Conservation (phyloP, 179 eudicot genomes). For the Nepenthes alata region DNA sequence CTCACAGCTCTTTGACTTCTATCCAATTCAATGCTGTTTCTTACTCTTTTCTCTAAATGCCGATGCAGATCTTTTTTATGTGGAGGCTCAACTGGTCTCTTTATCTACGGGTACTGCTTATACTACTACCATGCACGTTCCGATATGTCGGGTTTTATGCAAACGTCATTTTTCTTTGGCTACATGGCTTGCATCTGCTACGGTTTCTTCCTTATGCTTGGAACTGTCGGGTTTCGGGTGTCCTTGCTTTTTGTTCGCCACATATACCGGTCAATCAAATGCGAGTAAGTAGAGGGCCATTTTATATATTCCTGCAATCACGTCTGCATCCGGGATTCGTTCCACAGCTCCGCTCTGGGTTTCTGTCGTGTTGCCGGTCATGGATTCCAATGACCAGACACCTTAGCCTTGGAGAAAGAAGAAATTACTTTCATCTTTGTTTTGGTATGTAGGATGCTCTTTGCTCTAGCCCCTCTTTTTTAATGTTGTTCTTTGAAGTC, state of each 20-base stretch:
- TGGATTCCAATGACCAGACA: no score
- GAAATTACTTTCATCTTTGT: no score
- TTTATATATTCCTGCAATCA: no score
- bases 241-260: slow-evolving; percentile 1
- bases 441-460: no score
- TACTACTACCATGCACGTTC: slow-evolving; percentile 3
- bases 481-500: no score
- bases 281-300: background rate
- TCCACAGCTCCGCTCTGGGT: no score
- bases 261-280: slow-evolving; percentile 1
- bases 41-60: background rate
- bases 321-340: no score
- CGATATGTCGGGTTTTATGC: background rate
- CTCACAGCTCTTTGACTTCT: no score
- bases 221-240: background rate
- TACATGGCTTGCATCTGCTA: slow-evolving; percentile 4
- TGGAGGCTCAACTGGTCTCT: slow-evolving; percentile 2
- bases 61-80: background rate
- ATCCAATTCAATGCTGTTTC: no score
- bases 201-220: slow-evolving; percentile 3
- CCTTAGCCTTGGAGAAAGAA: no score
- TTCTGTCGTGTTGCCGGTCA: no score
- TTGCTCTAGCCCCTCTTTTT: no score
- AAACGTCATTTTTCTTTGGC: slow-evolving; percentile 2
- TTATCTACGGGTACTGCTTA: slow-evolving; percentile 1